Base-by-base conservation (phyloP, 805 yeast genomes). In the Metahyphopichia silvanorum region DNA sequence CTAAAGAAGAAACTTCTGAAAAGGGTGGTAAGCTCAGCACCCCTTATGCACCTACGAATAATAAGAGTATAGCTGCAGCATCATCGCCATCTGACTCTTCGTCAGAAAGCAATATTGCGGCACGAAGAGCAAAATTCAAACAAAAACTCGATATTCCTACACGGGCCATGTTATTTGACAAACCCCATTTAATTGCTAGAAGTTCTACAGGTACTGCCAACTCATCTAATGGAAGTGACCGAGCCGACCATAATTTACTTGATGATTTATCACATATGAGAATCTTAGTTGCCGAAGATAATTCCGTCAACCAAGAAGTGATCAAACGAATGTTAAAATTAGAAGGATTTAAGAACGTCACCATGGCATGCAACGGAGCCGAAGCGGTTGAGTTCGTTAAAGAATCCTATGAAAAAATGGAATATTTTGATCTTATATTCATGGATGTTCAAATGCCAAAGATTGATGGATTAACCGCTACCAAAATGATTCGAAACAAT, bases 381-480 rank as follows among this genome's bases (percentile, higher is more conserved):
- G 96, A 89, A 40, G 97, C 97, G 0, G 76, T 89, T 23, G 80
- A 78, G 8, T 63, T 71, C 31, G 79, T 87, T 2, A 68, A 74
- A 39, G 69, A 68, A 21, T 62, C 79, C 2, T 46, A 62, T 16
- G 68, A 57, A 2, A 48, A 56, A 2, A 57, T 57, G 11, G 63
- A 63, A 7, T 48, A 54, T 11, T 87, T 70, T 53, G 91, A 86
- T 53, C 60, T 91, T 33, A 77, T 93, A 2, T 86, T 91, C 52
- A 91, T 91, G 98, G 98, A 91, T 57, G 94, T 91, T 32, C 97
- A 91, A 59, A 91, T 89, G 98, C 98, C 98, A 4, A 81, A 77
- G 47, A 70, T 88, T 44, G 97, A 91, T 54, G 98, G 98, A 3
- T 62, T 89, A 19, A 67, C 78, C 16, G 95, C 97, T 0, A 88